Conservation (phyloP, 2,329 filamentous ascomycete genomes). For the Venturia carpophila region DNA sequence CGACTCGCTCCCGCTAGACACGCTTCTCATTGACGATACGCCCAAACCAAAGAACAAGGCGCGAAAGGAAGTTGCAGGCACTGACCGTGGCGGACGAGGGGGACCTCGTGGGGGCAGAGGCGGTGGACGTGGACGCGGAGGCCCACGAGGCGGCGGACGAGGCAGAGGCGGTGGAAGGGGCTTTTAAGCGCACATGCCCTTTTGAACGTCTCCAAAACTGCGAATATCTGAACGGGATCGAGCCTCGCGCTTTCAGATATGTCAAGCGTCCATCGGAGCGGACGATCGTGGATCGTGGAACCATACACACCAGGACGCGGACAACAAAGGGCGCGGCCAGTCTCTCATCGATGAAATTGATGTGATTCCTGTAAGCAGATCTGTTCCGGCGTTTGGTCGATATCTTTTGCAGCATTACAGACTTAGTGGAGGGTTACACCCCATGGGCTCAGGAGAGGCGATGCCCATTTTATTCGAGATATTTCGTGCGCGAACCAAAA, state of each 20-base stretch:
- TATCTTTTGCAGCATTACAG: not conserved
- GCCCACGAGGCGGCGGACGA: conserved; percentile 25
- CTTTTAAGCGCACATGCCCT: conserved; percentile 11
- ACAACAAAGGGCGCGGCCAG: too few species aligned
- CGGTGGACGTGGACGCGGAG: conserved; percentile 36
- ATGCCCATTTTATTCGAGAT: not conserved
- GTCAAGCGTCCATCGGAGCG: not conserved
- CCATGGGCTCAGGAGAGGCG: not conserved
- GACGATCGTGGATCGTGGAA: not conserved
- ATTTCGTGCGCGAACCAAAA: not conserved
- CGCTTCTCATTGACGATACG: conserved; percentile 88
- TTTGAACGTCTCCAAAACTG: not conserved
- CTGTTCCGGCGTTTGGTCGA: not conserved
- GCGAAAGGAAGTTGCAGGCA: conserved; percentile 67
- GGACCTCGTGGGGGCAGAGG: conserved; percentile 43
- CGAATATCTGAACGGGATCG: not conserved
- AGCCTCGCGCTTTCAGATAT: not conserved
- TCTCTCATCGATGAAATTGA: too few species aligned
- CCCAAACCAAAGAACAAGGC: conserved; percentile 99
- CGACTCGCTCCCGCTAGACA: conserved; percentile 90
- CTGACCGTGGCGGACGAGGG: conserved; percentile 42
- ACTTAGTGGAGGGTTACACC: not conserved
- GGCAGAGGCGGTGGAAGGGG: conserved; percentile 28
- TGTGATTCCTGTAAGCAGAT: too few species aligned
- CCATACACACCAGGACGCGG: too few species aligned